Evolutionary conservation across 148 eudicot genomes (phyloP), one percentile per base, ranked within the genome.

Genomic region (Oxyria digyna): DNA sequence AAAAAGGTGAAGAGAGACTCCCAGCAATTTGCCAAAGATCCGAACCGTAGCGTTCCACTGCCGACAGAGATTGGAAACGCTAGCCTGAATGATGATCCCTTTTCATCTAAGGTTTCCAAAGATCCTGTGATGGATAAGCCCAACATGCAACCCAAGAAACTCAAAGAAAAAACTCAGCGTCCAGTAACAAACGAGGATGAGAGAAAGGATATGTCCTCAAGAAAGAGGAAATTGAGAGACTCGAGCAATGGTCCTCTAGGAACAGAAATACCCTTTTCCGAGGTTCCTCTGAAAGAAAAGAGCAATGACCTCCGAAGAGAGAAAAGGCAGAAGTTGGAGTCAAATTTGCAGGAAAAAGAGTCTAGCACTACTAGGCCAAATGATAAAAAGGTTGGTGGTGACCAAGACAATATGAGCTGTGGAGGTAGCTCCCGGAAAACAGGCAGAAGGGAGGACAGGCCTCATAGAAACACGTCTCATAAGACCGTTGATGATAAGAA

Each of bases 181-280:
- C n/a, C 54, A 42, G 68, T 29, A 10, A 0, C 73, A 27, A 52
- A 70, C 46, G 73, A 70, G 59, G 45, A 35, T 33, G 72, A 75
- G 38, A 46, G 42, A 37, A 55, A 68, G 43, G 79, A 73, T 63
- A 32, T 48, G 13, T 70, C 65, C 49, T 70, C 72, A 67, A 83
- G 69, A 74, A 81, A 72, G 78, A 83, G 83, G 54, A 80, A 83
- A 75, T 18, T 69, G 62, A 77, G 74, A 42, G 74, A 80, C 77
- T 63, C 41, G 35, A 17, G 20, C 26, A 49, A 52, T 54, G 45
- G 35, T 49, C 45, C 40, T 54, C n/a, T 35, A 33, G 14, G 40
- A 29, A 43, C 62, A 17, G 77, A 40, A 38, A 27, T 18, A 20
- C 37, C 46, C 38, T 59, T 38, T 59, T 11, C 10, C 38, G 20